Conservation (phyloP, 768 basidiomycete species). For the Phanerochaete sordida region DNA sequence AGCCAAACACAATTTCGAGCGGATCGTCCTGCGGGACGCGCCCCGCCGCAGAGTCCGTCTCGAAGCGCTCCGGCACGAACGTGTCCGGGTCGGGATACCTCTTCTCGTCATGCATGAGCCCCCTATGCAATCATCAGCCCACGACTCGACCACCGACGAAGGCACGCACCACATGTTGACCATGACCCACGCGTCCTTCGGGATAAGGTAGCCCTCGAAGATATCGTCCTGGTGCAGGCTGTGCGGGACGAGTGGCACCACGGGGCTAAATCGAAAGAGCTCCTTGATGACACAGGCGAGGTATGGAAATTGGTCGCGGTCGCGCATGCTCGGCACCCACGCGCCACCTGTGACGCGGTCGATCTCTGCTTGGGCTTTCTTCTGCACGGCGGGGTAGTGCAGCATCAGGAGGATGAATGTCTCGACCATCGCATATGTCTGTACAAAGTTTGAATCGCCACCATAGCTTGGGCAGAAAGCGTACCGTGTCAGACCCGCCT, state of each 20-base stretch:
- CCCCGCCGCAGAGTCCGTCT: background rate
- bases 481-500: background rate
- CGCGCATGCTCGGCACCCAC: constrained; percentile 7
- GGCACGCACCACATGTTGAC: constrained; percentile 15
- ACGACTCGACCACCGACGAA: background rate
- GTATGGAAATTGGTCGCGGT: constrained; percentile 9
- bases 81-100: constrained; percentile 44
- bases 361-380: background rate
- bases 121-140: background rate
- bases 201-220: background rate
- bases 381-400: background rate
- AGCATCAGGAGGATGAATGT: constrained; percentile 5
- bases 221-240: background rate
- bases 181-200: background rate
- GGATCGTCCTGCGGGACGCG: background rate
- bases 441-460: background rate
- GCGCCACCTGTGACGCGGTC: background rate
- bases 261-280: background rate
- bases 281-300: constrained; percentile 14
- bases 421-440: background rate
- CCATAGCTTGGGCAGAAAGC: background rate
- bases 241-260: background rate
- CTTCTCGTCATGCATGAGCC: constrained; percentile 38
- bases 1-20: constrained; percentile 2
- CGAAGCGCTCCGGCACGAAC: constrained; percentile 46